Evolutionary conservation across 441 rosid species (phyloP).

Genomic region (Erodium moschatum): DNA sequence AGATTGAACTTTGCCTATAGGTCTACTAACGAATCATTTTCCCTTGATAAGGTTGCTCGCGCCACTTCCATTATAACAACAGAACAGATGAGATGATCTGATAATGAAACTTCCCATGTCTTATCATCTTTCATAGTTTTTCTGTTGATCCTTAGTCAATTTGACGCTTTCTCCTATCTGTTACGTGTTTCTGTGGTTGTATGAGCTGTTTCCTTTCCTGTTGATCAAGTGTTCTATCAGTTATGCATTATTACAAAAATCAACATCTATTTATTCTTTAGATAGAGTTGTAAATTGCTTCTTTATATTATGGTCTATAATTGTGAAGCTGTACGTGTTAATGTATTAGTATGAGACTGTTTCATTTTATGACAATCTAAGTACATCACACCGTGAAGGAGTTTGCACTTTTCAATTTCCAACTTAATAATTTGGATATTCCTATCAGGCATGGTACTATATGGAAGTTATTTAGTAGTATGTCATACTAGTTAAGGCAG

Average conservation of each 20-base stretch:
- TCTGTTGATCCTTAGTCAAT: not conserved
- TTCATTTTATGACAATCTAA: not conserved
- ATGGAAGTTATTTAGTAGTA: not conserved
- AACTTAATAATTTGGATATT: no score
- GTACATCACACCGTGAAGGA: not conserved
- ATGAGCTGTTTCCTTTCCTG: not conserved
- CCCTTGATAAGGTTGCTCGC: not conserved
- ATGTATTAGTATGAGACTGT: not conserved
- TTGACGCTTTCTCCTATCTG: not conserved
- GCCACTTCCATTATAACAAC: not conserved
- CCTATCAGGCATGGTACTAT: not conserved
- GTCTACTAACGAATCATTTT: not conserved
- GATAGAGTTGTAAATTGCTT: not conserved
- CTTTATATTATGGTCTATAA: not conserved
- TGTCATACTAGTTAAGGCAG: not conserved
- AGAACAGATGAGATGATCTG: not conserved
- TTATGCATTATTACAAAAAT: not conserved
- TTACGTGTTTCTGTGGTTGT: not conserved
- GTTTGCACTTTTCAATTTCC: no score
- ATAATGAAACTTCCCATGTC: not conserved
- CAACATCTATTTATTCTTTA: not conserved
- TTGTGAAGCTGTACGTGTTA: not conserved
- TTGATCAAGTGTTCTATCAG: not conserved
- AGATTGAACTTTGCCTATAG: slow-evolving; percentile 8
- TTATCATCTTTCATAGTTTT: not conserved